These are phyloP conservation scores for Eruca vesicaria DNA, from an alignment of 441 rosid genomes.

Conservation along the genomic window DNA sequence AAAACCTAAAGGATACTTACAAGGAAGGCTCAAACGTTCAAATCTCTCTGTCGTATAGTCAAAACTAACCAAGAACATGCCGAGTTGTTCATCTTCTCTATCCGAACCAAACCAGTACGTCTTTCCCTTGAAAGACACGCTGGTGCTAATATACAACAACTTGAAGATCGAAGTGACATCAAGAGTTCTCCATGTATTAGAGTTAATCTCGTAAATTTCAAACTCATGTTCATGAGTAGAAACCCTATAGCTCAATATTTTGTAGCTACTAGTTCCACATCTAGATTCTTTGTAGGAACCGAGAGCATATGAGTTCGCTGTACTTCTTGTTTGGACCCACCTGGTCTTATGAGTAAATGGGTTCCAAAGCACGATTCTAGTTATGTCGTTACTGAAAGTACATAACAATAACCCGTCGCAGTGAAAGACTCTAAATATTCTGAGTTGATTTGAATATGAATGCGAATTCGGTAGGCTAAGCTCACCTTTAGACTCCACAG, in stretches of 20 bases:
- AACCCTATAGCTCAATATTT: neutral
- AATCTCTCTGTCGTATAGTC: neutral
- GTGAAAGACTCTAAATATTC: neutral
- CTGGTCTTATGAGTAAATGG: neutral
- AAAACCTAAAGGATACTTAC: no score
- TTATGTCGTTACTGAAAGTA: neutral
- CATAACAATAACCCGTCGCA: neutral
- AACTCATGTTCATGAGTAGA: neutral
- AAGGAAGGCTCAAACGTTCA: neutral
- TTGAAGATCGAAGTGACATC: neutral
- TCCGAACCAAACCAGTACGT: neutral
- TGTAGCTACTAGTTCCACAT: neutral
- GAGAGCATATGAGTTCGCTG: neutral
- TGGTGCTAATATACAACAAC: neutral
- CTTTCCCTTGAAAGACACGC: neutral
- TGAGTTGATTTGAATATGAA: neutral
- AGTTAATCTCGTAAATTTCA: neutral
- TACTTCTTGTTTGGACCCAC: neutral
- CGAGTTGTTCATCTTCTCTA: neutral
- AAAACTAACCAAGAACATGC: neutral
- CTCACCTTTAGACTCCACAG: neutral
- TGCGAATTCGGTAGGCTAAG: neutral
- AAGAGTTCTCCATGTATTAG: neutral
- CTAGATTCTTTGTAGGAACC: neutral
- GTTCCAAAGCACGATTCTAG: neutral